These are phyloP conservation scores for Saccharomyces uvarum DNA, from an alignment of 1,139 yeast species.

Conservation along the genomic window DNA sequence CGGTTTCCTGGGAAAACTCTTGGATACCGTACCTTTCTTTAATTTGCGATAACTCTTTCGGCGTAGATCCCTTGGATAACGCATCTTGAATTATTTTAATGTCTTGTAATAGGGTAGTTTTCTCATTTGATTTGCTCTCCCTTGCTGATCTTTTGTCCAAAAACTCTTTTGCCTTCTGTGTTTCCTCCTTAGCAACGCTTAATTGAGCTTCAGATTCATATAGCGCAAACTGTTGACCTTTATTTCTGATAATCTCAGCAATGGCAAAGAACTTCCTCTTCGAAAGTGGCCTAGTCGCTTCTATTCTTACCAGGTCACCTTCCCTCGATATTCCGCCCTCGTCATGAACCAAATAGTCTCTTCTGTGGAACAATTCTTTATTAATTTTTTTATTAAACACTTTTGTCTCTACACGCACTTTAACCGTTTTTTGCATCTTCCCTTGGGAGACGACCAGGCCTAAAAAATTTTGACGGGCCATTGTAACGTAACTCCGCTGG, in stretches of 20 bases:
- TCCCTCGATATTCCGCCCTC: conserved; percentile 87
- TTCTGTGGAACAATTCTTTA: conserved; percentile 69
- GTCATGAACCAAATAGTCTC: conserved; percentile 87
- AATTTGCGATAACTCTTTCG: conserved; percentile 43
- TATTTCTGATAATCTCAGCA: conserved; percentile 81
- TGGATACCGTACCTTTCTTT: conserved; percentile 46
- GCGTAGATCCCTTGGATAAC: conserved; percentile 26
- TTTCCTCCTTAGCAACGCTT: conserved; percentile 57
- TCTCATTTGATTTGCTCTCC: conserved; percentile 30
- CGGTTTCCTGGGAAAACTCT: conserved; percentile 49
- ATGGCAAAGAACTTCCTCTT: conserved; percentile 83
- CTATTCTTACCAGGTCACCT: conserved; percentile 92
- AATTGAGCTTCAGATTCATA: conserved; percentile 68
- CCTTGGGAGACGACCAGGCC: conserved; percentile 95
- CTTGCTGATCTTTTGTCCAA: conserved; percentile 40
- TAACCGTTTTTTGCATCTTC: conserved; percentile 90
- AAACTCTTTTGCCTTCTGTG: conserved; percentile 43
- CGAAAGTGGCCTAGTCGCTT: conserved; percentile 79
- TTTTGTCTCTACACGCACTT: conserved; percentile 76
- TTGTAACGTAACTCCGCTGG: conserved; percentile 22
- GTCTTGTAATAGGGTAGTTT: conserved; percentile 22
- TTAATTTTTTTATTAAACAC: conserved; percentile 62
- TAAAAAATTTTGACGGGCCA: conserved; percentile 85
- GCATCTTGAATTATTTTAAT: conserved; percentile 29
- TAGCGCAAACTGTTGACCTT: conserved; percentile 84